Evolutionary conservation across 768 basidiomycete genomes (phyloP).

Genomic region (Arthromyces matolae): DNA sequence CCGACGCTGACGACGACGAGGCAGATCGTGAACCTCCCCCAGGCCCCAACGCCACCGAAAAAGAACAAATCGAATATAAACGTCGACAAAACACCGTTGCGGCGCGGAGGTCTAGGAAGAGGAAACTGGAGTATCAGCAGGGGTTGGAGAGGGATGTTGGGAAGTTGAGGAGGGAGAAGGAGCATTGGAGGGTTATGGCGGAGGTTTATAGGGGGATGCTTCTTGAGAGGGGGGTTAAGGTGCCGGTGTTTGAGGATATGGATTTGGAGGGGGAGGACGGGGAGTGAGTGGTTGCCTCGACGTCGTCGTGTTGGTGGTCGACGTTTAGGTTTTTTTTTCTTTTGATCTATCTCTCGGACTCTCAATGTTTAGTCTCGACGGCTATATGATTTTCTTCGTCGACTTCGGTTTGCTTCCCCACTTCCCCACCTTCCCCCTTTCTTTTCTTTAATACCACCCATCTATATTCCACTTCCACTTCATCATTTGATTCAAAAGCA

Average conservation of each 20-base stretch:
- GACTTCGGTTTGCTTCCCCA: constrained; percentile 32
- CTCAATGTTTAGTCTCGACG: constrained; percentile 15
- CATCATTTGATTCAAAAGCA: no score
- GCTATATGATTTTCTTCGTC: constrained; percentile 22
- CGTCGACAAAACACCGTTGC: constrained; percentile 79
- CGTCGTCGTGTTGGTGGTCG: no score
- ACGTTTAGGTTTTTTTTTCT: not conserved
- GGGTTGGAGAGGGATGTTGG: constrained; percentile 53
- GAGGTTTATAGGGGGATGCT: constrained; percentile 40
- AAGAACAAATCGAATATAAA: constrained; percentile 73
- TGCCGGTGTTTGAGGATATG: constrained; percentile 31
- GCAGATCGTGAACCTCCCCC: constrained; percentile 30
- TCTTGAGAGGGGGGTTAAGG: constrained; percentile 39
- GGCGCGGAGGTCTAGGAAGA: constrained; percentile 68
- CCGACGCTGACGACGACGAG: constrained; percentile 53
- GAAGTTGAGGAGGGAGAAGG: constrained; percentile 42
- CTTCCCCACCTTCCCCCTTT: constrained; percentile 24
- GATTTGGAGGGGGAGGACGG: no score
- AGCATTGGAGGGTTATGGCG: constrained; percentile 54
- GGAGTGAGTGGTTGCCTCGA: no score
- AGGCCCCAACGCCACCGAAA: constrained; percentile 41
- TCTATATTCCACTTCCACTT: no score
- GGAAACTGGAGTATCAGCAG: constrained; percentile 69
- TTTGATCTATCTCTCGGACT: constrained; percentile 1
- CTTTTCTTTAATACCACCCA: no score